Percentiles rank a stretch among this genome's conserved stretches.
Conservation (phyloP, 2,329 filamentous ascomycete species). For the Alternaria ventricosa region DNA sequence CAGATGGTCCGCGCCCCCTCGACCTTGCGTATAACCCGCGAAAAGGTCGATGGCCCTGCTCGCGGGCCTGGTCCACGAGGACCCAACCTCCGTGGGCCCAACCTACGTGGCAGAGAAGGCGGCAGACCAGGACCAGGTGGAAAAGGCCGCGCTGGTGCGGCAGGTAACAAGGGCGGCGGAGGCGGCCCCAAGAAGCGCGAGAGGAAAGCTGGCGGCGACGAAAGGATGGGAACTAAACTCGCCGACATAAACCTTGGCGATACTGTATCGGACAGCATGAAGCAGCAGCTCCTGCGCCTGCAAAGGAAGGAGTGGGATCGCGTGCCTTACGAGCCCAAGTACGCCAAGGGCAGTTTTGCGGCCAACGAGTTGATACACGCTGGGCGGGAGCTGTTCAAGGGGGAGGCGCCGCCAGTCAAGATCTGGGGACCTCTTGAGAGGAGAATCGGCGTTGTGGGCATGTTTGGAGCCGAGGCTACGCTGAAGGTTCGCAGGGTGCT, state of each 20-base stretch:
- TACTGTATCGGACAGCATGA: constrained; percentile 37
- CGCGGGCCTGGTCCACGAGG: constrained; percentile 11
- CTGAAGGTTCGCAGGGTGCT: constrained; percentile 32
- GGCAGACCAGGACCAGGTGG: constrained; percentile 12
- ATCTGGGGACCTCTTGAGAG: constrained; percentile 38
- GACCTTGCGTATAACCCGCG: constrained; percentile 27
- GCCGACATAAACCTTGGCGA: constrained; percentile 18
- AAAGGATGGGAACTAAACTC: not conserved
- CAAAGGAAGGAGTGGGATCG: constrained; percentile 47
- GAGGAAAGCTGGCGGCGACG: constrained; percentile 8
- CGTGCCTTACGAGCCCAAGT: constrained; percentile 45
- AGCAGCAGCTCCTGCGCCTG: constrained; percentile 41
- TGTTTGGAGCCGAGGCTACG: constrained; percentile 40
- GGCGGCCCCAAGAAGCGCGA: constrained; percentile 32
- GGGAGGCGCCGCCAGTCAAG: constrained; percentile 40
- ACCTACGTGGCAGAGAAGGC: constrained; percentile 32
- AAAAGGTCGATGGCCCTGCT: constrained; percentile 11
- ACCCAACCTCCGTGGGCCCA: constrained; percentile 23
- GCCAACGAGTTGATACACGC: constrained; percentile 40
- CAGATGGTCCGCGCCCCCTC: constrained; percentile 42
- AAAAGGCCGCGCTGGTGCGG: not conserved
- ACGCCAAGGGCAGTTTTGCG: constrained; percentile 40
- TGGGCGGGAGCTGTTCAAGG: constrained; percentile 41
- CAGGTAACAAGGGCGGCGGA: constrained; percentile 12
- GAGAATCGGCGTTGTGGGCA: constrained; percentile 40